phyloP scores from a whole-genome alignment of 2,329 filamentous ascomycete species.

The Hymenoscyphus infarciens region DNA sequence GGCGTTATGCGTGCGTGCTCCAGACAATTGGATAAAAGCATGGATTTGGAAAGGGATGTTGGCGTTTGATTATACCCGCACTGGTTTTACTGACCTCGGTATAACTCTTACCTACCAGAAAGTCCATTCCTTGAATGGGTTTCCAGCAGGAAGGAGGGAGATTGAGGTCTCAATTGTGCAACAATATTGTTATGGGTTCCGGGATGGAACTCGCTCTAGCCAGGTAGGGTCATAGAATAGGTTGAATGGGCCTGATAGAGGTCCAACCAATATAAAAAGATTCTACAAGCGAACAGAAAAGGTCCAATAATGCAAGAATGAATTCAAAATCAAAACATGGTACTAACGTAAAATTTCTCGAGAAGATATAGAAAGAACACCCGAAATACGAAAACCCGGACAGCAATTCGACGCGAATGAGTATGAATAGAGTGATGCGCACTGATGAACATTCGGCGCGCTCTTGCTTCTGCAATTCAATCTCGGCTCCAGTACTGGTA shows the following conservation, averaged over 20 bases:
- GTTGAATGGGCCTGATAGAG: conserved; percentile 7
- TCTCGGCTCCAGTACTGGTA: too few species aligned
- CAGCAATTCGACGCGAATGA: too few species aligned
- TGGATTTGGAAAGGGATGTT: conserved; percentile 13
- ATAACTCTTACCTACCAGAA: not conserved
- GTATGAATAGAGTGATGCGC: too few species aligned
- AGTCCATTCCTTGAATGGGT: conserved; percentile 2
- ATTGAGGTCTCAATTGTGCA: conserved; percentile 12
- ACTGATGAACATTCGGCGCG: too few species aligned
- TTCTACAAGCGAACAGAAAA: not conserved
- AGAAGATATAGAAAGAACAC: too few species aligned
- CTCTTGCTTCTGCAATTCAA: too few species aligned
- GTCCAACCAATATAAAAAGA: conserved; percentile 8
- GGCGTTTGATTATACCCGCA: conserved; percentile 22
- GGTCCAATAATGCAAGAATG: not conserved
- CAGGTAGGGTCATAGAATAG: conserved; percentile 6
- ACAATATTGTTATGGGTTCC: conserved; percentile 5
- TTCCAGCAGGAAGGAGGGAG: conserved; percentile 5
- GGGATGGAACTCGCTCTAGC: not conserved
- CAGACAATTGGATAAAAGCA: conserved; percentile 13
- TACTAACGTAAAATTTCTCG: too few species aligned
- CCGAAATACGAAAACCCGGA: too few species aligned
- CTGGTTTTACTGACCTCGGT: conserved; percentile 7
- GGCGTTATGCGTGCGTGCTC: conserved; percentile 12
- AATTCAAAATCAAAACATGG: too few species aligned